A percentile compares a stretch with the other conserved stretches of the same genome.
Conservation (phyloP, 306 rosid genomes). For the Leucaena leucocephala region DNA sequence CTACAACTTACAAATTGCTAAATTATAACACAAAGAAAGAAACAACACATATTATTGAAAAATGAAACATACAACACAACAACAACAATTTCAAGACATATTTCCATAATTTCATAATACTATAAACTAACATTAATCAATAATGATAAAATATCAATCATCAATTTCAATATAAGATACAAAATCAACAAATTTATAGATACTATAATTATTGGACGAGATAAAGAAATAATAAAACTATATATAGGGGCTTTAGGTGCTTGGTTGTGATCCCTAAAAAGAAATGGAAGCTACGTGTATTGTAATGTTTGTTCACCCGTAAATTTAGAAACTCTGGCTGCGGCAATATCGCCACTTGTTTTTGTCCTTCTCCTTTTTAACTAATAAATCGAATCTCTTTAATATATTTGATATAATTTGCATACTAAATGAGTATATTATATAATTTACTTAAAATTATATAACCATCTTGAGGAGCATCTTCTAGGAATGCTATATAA, state of each 20-base stretch:
- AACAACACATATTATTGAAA: too few species aligned
- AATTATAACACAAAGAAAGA: too few species aligned
- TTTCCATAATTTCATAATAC: too few species aligned
- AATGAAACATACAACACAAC: too few species aligned
- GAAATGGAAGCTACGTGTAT: background rate
- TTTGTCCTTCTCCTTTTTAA: background rate
- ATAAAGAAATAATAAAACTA: background rate
- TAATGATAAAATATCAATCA: too few species aligned
- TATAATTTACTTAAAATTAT: background rate
- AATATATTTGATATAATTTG: background rate
- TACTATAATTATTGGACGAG: background rate
- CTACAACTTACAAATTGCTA: too few species aligned
- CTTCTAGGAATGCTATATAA: too few species aligned
- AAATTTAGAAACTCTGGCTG: background rate
- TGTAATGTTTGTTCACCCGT: background rate
- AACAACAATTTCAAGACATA: too few species aligned
- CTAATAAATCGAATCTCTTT: background rate
- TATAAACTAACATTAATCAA: too few species aligned
- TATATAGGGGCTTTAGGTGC: background rate
- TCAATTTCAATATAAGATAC: too few species aligned
- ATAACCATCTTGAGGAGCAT: background rate
- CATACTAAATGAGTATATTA: background rate
- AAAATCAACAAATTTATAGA: background rate
- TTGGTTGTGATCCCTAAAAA: background rate
- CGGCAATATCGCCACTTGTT: background rate